phyloP scores from a whole-genome alignment of 1,284 basidiomycete species.

The Microstroma glucosiphilum region DNA sequence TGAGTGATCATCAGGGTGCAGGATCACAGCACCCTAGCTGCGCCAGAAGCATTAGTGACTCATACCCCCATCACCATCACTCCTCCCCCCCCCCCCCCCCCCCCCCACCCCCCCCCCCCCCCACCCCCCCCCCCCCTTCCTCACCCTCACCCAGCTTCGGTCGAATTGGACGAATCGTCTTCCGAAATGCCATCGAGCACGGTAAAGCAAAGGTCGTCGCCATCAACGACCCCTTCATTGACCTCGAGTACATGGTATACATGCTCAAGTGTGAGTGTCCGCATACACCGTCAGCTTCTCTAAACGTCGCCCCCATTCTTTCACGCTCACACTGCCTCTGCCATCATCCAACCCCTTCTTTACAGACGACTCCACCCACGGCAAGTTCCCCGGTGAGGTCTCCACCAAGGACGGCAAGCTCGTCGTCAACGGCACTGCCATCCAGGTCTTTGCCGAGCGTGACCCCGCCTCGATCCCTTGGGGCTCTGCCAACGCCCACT shows the following conservation, averaged over 20 bases:
- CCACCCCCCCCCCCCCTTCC: conserved; percentile 12
- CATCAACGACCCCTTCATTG: conserved; percentile 73
- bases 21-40: background rate
- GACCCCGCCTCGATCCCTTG: conserved; percentile 84
- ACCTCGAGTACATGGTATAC: conserved; percentile 72
- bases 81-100: conserved; percentile 12
- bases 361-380: conserved; percentile 81
- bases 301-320: background rate
- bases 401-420: conserved; percentile 84
- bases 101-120: background rate
- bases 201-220: conserved; percentile 40
- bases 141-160: conserved; percentile 36
- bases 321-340: background rate
- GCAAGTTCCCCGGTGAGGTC: conserved; percentile 83
- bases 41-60: conserved; percentile 8
- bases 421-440: conserved; percentile 70
- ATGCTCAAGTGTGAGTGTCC: conserved; percentile 79
- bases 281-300: background rate
- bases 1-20: conserved; percentile 16
- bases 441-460: conserved; percentile 73
- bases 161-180: conserved; percentile 64
- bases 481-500: conserved; percentile 74
- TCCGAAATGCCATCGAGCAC: conserved; percentile 63
- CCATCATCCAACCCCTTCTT: background rate
- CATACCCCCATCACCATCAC: conserved; percentile 17